Base-by-base conservation (phyloP, 192 early-diverging fungal genomes). In the Coemansia reversa region DNA sequence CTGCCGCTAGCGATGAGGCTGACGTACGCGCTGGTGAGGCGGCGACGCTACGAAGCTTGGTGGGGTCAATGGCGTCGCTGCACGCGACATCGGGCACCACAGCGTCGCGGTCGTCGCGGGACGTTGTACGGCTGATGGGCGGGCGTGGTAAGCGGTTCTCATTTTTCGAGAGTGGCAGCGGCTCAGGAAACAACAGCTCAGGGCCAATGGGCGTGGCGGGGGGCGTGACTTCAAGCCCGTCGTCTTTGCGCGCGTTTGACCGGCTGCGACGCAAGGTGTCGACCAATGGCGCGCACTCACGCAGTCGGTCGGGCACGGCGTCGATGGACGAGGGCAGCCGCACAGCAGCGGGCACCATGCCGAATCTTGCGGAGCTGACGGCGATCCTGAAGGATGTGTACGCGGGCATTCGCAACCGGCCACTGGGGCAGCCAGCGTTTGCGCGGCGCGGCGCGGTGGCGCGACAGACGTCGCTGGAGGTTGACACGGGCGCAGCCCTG, bases 261-360 rank as follows among this genome's bases (percentile, higher is more conserved):
- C 65, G 78, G 14, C 73, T 81, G 51, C 78, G 78, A 24, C 78
- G 78, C 66, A 81, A 81, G 56, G 78, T 81, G 39, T 81, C 78
- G 20, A 81, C 78, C 14, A 75, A 51, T 30, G 73, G 78, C 22
- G 52, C 78, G 2, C 78, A 80, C 23, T 30, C 24, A 32, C 77
- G 77, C 6, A 74, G 69, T 24, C 72, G 72, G 7, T 80, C 77
- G 24, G 72, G 72, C 4, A 75, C 68, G 0, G 28, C 63, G 59
- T 69, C 78, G 54, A 67, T 75, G 63, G 78, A 81, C 11, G 77
- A 80, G 33, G 60, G 58, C 32, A 49, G 63, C 47, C 51, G 63
- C 30, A 54, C 53, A 1, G 9, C 65, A 1, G 29, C 54, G 9
- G 51, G 54, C 18, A 47, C 32, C 4, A 69, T 68, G 78, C 69